Evolutionary conservation across 495 filamentous ascomycete species (phyloP), one percentile per base, ranked within the genome.

Genomic region (Podospora appendiculata): DNA sequence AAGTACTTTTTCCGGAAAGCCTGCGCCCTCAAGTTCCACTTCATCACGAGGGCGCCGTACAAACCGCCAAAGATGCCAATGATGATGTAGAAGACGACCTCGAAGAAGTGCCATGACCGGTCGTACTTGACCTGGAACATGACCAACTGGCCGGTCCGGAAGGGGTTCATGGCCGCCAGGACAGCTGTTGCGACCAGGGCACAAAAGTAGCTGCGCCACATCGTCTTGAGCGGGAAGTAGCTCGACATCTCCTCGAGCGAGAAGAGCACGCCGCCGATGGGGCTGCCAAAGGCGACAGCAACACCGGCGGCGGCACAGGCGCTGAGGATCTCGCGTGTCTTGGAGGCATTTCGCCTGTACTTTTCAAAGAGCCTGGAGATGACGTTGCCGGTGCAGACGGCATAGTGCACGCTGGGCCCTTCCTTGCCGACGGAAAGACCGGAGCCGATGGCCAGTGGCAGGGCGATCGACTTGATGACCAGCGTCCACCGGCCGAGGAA

Each of bases 61-160:
- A 98, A 72, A 9, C 93, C 94, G 40, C 93, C 93, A 63, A 97
- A 98, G 16, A 95, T 77, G 17, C 93, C 93, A 43, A 98, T 78
- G 42, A 94, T 78, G 47, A 95, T 81, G 64, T 93, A 98, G 65
- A 97, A 97, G 13, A 96, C 71, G 0, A 94, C 74, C 66, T 98
- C 93, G 58, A 98, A 98, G 61, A 95, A 95, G 68, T 98, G 93
- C 93, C 93, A 98, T 4, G 84, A 84, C 16, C 94, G 86, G 69
- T 98, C 94, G 64, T 98, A 98, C 59, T 80, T 81, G 58, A 98
- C 93, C 63, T 95, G 89, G 70, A 98, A 98, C 93, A 98, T 98
- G 79, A 98, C 93, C 39, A 98, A 78, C 60, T 97, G 94, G n/a
- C 93, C 93, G 2, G 93, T 98, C 49, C 93, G 76, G 65, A 98